Evolutionary conservation across 2,329 filamentous ascomycete species (phyloP).

Genomic region (Alternaria ventricosa): DNA sequence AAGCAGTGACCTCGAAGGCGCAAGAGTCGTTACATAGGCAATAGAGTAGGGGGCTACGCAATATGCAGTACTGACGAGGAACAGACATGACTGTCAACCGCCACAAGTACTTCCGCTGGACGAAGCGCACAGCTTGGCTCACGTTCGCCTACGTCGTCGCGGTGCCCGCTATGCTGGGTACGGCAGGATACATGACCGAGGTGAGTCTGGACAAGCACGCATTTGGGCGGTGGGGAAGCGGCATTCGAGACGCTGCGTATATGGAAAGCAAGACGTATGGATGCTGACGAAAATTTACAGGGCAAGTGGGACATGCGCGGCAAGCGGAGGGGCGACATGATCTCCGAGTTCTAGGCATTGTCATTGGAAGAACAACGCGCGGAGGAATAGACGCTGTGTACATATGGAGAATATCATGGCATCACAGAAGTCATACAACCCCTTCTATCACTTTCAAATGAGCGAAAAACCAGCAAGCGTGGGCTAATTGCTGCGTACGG

Average conservation of each 20-base stretch:
- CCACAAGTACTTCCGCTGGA: constrained; percentile 97
- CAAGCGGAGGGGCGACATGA: constrained; percentile 86
- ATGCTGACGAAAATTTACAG: constrained; percentile 55
- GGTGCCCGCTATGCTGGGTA: constrained; percentile 74
- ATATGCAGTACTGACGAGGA: constrained; percentile 12
- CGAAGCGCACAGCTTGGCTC: constrained; percentile 78
- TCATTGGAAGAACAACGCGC: not conserved
- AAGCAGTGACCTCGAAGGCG: not conserved
- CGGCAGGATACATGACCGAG: constrained; percentile 79
- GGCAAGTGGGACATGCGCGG: constrained; percentile 85
- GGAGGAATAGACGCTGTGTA: constrained; percentile 7
- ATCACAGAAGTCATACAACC: not conserved
- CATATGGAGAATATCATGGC: constrained; percentile 14
- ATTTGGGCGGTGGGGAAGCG: not conserved
- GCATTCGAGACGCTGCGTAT: constrained; percentile 17
- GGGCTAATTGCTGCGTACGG: not conserved
- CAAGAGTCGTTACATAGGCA: not conserved
- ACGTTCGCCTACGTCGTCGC: constrained; percentile 77
- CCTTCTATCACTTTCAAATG: not conserved
- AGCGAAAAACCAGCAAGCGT: not conserved
- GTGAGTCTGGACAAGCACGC: constrained; percentile 64
- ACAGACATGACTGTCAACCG: constrained; percentile 83
- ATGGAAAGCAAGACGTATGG: not conserved
- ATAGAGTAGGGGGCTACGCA: not conserved
- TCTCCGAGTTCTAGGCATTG: constrained; percentile 72